A percentile compares a stretch with the other conserved stretches of the same genome.
phyloP scores from a whole-genome alignment of 768 basidiomycete genomes.

The Pleurotus tuber-regium region DNA sequence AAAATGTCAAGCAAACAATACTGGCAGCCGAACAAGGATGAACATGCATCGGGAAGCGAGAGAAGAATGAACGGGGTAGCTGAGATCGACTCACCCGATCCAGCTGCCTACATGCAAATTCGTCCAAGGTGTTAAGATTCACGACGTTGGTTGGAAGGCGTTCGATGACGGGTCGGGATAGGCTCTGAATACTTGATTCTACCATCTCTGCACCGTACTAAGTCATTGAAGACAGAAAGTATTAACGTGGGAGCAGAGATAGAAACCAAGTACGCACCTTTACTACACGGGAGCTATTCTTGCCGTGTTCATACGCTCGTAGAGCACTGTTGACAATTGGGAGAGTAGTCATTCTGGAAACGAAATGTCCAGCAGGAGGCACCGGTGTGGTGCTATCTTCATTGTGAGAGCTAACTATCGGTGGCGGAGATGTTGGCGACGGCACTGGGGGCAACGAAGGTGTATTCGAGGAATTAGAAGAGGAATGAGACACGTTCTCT shows the following conservation, averaged over 20 bases:
- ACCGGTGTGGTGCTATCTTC: slow-evolving; percentile 7
- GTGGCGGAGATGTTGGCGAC: slow-evolving; percentile 14
- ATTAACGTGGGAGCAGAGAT: background rate
- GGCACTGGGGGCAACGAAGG: background rate
- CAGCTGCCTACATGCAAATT: slow-evolving; percentile 86
- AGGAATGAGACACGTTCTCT: background rate
- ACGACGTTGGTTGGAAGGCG: slow-evolving; percentile 59
- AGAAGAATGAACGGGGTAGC: too few relatives aligned
- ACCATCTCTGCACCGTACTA: slow-evolving; percentile 88
- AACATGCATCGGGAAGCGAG: slow-evolving; percentile 4
- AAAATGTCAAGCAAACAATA: background rate
- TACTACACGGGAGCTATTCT: slow-evolving; percentile 80
- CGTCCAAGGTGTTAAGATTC: slow-evolving; percentile 67
- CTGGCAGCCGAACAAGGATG: background rate
- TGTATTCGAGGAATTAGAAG: background rate
- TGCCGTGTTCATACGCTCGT: slow-evolving; percentile 76
- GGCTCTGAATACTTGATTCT: slow-evolving; percentile 78
- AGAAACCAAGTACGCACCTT: slow-evolving; percentile 49
- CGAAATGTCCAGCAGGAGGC: slow-evolving; percentile 29
- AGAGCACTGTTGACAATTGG: slow-evolving; percentile 75
- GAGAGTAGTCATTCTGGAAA: slow-evolving; percentile 58
- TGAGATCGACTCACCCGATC: slow-evolving; percentile 76
- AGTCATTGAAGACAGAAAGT: background rate
- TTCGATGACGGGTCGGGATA: slow-evolving; percentile 80
- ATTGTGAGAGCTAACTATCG: slow-evolving; percentile 11